phyloP scores from a whole-genome alignment of 495 filamentous ascomycete species.

The Penicillium diatomitis region DNA sequence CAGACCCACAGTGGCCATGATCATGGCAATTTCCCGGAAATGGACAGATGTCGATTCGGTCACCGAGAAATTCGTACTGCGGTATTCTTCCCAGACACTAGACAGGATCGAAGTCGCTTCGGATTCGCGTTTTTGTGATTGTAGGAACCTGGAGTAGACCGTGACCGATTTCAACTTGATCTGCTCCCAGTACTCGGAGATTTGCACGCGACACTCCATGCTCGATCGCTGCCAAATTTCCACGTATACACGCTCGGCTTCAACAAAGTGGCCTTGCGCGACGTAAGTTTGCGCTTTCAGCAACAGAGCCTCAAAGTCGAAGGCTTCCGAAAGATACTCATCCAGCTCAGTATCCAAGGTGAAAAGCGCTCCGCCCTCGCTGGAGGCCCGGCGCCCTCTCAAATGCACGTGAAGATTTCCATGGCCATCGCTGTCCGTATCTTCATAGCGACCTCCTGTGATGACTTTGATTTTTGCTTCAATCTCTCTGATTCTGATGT shows the following conservation, averaged over 20 bases:
- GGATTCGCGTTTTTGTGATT: slow-evolving; percentile 17
- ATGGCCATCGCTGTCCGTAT: slow-evolving; percentile 1
- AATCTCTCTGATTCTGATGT: slow-evolving; percentile 15
- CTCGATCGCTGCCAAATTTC: slow-evolving; percentile 30
- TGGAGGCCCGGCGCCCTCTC: slow-evolving; percentile 10
- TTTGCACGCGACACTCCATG: slow-evolving; percentile 20
- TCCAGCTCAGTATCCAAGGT: slow-evolving; percentile 16
- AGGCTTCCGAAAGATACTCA: slow-evolving; percentile 11
- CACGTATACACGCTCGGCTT: slow-evolving; percentile 24
- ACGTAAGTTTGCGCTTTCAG: slow-evolving; percentile 14
- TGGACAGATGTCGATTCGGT: slow-evolving; percentile 18
- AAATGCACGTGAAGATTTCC: slow-evolving; percentile 23
- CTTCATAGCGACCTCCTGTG: slow-evolving; percentile 5
- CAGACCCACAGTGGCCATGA: slow-evolving; percentile 27
- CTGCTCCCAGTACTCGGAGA: slow-evolving; percentile 23
- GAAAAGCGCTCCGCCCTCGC: slow-evolving; percentile 13
- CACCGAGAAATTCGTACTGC: slow-evolving; percentile 13
- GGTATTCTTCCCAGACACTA: slow-evolving; percentile 28
- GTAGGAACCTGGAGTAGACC: slow-evolving; percentile 25
- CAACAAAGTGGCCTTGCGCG: slow-evolving; percentile 11
- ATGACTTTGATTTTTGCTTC: slow-evolving; percentile 7
- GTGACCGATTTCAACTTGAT: slow-evolving; percentile 20
- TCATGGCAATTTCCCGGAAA: slow-evolving; percentile 24
- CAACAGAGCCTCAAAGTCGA: slow-evolving; percentile 16
- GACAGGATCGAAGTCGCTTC: slow-evolving; percentile 29